These are phyloP conservation scores for Pseudozyma hubeiensis DNA, from an alignment of 1,284 basidiomycete genomes.

Conservation along the genomic window DNA sequence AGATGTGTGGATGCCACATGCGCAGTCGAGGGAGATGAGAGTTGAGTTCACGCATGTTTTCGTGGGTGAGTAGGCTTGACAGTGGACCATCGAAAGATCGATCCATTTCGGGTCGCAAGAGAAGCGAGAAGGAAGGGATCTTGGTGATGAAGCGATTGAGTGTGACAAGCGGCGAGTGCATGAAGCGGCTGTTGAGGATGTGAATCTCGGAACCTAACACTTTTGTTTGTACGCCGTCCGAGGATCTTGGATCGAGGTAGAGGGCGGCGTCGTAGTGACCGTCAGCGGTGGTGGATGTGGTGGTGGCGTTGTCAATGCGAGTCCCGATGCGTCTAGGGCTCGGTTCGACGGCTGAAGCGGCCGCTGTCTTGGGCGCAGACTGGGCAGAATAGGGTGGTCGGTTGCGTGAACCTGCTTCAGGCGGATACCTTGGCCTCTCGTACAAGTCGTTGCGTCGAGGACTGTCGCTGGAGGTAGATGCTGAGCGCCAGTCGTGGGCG, in stretches of 20 bases:
- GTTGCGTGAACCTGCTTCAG: background rate
- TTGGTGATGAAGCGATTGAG: conserved; percentile 34
- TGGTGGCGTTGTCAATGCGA: background rate
- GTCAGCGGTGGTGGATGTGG: background rate
- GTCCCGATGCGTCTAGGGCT: background rate
- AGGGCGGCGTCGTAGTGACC: conserved; percentile 23
- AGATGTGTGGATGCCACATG: conserved; percentile 39
- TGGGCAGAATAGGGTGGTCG: conserved; percentile 1
- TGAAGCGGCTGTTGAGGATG: conserved; percentile 10
- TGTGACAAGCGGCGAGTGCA: conserved; percentile 15
- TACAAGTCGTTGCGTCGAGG: conserved; percentile 8
- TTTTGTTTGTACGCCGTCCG: background rate
- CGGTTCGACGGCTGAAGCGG: background rate
- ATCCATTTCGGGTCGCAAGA: conserved; percentile 20
- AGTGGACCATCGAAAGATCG: conserved; percentile 19
- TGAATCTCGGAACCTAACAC: background rate
- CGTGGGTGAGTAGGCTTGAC: conserved; percentile 19
- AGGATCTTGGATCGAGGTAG: conserved; percentile 8
- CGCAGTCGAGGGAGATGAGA: conserved; percentile 11
- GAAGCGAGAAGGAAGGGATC: conserved; percentile 20
- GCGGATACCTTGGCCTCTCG: background rate
- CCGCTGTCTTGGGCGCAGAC: background rate
- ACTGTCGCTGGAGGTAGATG: background rate
- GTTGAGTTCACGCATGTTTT: conserved; percentile 22
- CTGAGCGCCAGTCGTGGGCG: background rate